Percentiles rank a stretch among this genome's conserved stretches.
Conservation (phyloP, 1,284 basidiomycete species). For the Ganoderma sinense region DNA sequence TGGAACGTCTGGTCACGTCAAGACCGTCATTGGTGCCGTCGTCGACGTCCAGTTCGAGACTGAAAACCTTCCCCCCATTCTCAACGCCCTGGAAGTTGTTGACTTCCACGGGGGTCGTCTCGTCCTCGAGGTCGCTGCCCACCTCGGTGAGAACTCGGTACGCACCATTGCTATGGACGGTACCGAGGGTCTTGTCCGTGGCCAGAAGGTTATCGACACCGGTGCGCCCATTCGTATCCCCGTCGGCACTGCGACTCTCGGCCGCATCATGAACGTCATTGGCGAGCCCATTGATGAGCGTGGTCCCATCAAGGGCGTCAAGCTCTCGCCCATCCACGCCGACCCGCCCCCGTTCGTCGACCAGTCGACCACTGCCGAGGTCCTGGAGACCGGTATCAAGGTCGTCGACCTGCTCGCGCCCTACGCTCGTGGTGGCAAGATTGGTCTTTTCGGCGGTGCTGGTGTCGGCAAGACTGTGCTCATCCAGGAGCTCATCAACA, state of each 20-base stretch:
- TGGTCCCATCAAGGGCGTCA: conserved; percentile 96
- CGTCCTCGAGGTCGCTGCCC: conserved; percentile 96
- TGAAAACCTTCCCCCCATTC: conserved; percentile 93
- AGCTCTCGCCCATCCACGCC: conserved; percentile 92
- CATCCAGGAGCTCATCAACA: conserved; percentile 99
- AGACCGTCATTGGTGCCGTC: conserved; percentile 98
- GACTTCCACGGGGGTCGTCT: conserved; percentile 92
- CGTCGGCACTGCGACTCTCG: conserved; percentile 92
- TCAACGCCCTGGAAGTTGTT: conserved; percentile 98
- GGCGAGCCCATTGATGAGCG: conserved; percentile 99
- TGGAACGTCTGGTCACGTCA: conserved; percentile 77
- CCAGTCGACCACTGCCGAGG: conserved; percentile 97
- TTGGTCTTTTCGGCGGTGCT: conserved; percentile 99
- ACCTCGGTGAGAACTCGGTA: conserved; percentile 98
- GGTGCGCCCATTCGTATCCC: conserved; percentile 97
- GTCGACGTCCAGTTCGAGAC: conserved; percentile 97
- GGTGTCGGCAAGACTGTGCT: conserved; percentile 99
- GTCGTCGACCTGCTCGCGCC: conserved; percentile 99
- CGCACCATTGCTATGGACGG: conserved; percentile 99
- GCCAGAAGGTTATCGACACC: conserved; percentile 96
- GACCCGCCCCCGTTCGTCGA: conserved; percentile 97
- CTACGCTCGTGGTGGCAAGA: conserved; percentile 99
- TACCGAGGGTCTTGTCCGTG: conserved; percentile 99
- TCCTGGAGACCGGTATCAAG: conserved; percentile 99
- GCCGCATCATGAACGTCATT: conserved; percentile 99